Percentiles rank a stretch among this genome's conserved stretches.
Conservation (phyloP, 2,329 filamentous ascomycete genomes). For the Colletotrichum brevisporum region DNA sequence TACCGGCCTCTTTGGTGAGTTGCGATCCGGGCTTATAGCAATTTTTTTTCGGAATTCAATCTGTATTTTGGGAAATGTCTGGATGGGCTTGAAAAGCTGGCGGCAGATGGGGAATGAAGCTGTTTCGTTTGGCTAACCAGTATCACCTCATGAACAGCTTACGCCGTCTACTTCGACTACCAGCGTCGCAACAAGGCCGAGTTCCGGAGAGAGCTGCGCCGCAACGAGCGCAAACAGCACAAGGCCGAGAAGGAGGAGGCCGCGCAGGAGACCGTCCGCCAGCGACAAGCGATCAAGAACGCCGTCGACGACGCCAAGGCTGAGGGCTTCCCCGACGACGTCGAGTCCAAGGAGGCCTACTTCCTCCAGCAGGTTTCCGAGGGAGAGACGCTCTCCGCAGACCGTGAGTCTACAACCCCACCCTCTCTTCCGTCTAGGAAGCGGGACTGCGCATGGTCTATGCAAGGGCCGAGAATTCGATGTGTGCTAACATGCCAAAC, state of each 20-base stretch:
- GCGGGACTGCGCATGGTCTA: background rate
- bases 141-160: constrained; percentile 60
- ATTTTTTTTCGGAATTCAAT: no score
- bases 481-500: constrained; percentile 22
- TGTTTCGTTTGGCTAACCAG: constrained; percentile 38
- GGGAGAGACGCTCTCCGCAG: constrained; percentile 86
- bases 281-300: constrained; percentile 80
- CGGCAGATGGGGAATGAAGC: background rate
- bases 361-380: constrained; percentile 96
- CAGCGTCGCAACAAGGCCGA: constrained; percentile 74
- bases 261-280: constrained; percentile 73
- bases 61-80: no score
- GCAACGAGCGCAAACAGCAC: constrained; percentile 80
- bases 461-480: constrained; percentile 5
- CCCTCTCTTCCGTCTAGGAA: background rate
- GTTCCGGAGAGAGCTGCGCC: constrained; percentile 78
- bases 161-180: constrained; percentile 79
- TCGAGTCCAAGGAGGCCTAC: constrained; percentile 94
- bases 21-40: no score
- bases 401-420: constrained; percentile 73
- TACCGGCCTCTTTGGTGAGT: constrained; percentile 72
- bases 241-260: constrained; percentile 81
- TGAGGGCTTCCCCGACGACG: constrained; percentile 90
- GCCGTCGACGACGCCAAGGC: constrained; percentile 87
- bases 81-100: no score